These are phyloP conservation scores for Aspergillus tanneri DNA, from an alignment of 2,329 filamentous ascomycete genomes.

Conservation along the genomic window DNA sequence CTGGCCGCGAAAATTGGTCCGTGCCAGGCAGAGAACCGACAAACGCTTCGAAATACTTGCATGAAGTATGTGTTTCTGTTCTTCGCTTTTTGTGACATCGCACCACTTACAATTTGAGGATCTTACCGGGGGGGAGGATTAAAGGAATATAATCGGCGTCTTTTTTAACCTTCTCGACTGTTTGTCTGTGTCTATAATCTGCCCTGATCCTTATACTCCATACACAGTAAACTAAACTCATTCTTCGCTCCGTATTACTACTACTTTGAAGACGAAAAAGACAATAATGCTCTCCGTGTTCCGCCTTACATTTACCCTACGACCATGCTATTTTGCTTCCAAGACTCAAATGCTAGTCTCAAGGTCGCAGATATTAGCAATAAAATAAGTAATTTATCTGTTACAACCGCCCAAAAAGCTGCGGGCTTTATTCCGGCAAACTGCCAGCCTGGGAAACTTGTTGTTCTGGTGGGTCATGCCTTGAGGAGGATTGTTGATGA, in stretches of 20 bases:
- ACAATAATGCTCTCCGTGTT: neutral
- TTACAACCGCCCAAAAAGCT: neutral
- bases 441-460: slow-evolving; percentile 1
- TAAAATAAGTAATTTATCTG: neutral
- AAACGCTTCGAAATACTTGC: neutral
- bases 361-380: neutral
- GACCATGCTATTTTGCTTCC: slow-evolving; percentile 6
- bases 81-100: neutral
- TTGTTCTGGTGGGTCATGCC: slow-evolving; percentile 2
- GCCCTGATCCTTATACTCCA: neutral
- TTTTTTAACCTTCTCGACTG: neutral
- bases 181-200: neutral
- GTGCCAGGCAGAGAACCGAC: neutral
- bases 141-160: neutral
- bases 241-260: neutral
- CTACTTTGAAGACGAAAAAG: neutral
- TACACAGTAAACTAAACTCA: neutral
- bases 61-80: neutral
- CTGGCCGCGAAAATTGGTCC: neutral
- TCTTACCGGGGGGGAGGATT: neutral
- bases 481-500: neutral
- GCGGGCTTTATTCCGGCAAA: neutral
- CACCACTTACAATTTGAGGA: neutral
- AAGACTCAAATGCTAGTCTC: slow-evolving; percentile 1
- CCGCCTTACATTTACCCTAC: slow-evolving; percentile 1